phyloP scores from a whole-genome alignment of 805 yeast genomes.

The Metschnikowia anglica region DNA sequence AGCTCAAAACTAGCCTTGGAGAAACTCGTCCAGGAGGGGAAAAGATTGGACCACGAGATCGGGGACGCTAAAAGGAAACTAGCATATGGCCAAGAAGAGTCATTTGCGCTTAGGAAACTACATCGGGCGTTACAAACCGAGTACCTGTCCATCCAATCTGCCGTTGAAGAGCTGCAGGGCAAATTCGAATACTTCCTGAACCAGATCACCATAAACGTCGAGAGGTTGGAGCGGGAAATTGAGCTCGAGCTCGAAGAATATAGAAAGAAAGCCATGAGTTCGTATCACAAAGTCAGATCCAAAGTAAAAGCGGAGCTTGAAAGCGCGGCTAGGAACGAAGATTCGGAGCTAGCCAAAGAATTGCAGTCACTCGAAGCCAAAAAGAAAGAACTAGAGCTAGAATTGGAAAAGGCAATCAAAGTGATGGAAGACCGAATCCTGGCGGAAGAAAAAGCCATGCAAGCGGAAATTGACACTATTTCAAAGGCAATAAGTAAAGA shows the following conservation, averaged over 20 bases:
- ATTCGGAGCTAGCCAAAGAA: conserved; percentile 3
- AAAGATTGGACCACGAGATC: conserved; percentile 24
- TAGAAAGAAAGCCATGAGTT: conserved; percentile 26
- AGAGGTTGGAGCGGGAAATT: conserved; percentile 29
- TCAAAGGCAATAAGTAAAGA: not conserved
- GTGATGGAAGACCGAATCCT: conserved; percentile 3
- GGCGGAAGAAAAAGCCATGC: not conserved
- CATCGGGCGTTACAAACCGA: conserved; percentile 14
- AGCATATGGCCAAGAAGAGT: conserved; percentile 11
- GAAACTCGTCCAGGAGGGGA: conserved; percentile 16
- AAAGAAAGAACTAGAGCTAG: conserved; percentile 1
- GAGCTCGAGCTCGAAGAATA: conserved; percentile 32
- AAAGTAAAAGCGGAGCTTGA: conserved; percentile 36
- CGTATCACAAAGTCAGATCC: conserved; percentile 32
- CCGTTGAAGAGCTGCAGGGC: conserved; percentile 13
- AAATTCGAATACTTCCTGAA: conserved; percentile 28
- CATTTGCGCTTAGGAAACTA: conserved; percentile 9
- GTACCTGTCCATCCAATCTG: conserved; percentile 6
- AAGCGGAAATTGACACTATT: not conserved
- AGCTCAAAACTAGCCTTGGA: conserved; percentile 3
- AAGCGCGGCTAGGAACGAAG: conserved; percentile 13
- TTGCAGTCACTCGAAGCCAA: conserved; percentile 1
- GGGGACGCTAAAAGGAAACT: conserved; percentile 14
- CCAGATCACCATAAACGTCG: conserved; percentile 29
- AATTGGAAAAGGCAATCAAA: not conserved